Percentiles rank a stretch among this genome's conserved stretches.
Conservation (phyloP, 306 rosid species). For the Acacia crassicarpa region DNA sequence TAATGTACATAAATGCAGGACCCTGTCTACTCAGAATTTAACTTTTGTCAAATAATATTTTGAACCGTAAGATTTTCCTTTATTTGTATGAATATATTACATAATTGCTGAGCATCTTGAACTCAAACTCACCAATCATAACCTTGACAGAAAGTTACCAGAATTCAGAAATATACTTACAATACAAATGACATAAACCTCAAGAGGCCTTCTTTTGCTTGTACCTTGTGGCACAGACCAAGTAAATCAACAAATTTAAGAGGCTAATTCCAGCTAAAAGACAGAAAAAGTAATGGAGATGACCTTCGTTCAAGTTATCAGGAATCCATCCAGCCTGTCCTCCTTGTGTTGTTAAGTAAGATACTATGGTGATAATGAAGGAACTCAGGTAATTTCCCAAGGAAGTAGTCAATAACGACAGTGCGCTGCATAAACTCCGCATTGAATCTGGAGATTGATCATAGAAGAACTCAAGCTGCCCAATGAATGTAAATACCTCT, state of each 20-base stretch:
- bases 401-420: constrained; percentile 74
- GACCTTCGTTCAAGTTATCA: constrained; percentile 78
- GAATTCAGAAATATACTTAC: constrained; percentile 9
- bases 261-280: constrained; percentile 83
- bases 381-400: constrained; percentile 88
- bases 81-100: constrained; percentile 3
- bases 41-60: not conserved
- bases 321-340: constrained; percentile 86
- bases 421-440: constrained; percentile 92
- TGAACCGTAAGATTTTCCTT: constrained; percentile 10
- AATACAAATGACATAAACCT: not conserved
- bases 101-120: constrained; percentile 11
- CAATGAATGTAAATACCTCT: constrained; percentile 77
- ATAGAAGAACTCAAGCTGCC: constrained; percentile 94
- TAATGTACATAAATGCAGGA: not conserved
- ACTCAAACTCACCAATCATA: constrained; percentile 18
- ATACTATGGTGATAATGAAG: constrained; percentile 74
- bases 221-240: constrained; percentile 63
- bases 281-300: constrained; percentile 86
- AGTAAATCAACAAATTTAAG: constrained; percentile 64
- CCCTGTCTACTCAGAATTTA: not conserved
- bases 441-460: constrained; percentile 96
- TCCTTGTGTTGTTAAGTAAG: constrained; percentile 66
- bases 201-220: constrained; percentile 70
- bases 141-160: not conserved